phyloP scores from a whole-genome alignment of 2,329 filamentous ascomycete genomes.

The Sporothrix mexicana region DNA sequence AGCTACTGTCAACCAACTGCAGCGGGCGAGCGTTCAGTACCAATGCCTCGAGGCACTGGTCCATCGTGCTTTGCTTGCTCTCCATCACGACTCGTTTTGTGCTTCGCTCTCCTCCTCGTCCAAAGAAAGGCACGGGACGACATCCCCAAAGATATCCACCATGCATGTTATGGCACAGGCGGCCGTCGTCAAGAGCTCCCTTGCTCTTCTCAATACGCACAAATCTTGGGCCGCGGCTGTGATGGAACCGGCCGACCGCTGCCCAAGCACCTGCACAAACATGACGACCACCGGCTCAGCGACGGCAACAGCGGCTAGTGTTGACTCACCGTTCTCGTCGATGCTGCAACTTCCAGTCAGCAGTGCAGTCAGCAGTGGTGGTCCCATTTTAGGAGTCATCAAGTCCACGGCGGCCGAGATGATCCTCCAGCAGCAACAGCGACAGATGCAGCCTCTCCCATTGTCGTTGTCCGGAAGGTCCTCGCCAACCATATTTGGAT shows the following conservation, averaged over 20 bases:
- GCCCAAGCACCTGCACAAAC: constrained; percentile 25
- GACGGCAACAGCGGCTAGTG: not conserved
- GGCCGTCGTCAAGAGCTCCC: constrained; percentile 36
- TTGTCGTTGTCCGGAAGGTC: not conserved
- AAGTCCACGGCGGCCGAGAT: constrained; percentile 26
- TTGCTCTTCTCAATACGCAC: constrained; percentile 40
- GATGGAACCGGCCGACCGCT: not conserved
- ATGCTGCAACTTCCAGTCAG: not conserved
- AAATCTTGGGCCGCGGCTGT: constrained; percentile 33
- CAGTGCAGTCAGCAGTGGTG: not conserved
- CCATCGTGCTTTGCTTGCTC: constrained; percentile 39
- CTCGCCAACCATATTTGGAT: constrained; percentile 15
- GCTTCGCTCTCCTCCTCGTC: not conserved
- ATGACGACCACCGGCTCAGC: constrained; percentile 13
- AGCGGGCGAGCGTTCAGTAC: constrained; percentile 30
- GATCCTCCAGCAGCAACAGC: not conserved
- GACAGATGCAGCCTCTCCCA: not conserved
- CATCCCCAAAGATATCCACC: constrained; percentile 15
- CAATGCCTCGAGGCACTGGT: constrained; percentile 39
- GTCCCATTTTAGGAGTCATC: not conserved
- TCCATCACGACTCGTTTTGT: constrained; percentile 39
- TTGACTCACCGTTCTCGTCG: constrained; percentile 15
- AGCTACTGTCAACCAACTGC: not conserved
- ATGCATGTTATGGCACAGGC: constrained; percentile 6
- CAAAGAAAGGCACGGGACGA: not conserved